Base-by-base conservation (phyloP, 2,329 filamentous ascomycete species). In the Ceratocystis harringtonii region DNA sequence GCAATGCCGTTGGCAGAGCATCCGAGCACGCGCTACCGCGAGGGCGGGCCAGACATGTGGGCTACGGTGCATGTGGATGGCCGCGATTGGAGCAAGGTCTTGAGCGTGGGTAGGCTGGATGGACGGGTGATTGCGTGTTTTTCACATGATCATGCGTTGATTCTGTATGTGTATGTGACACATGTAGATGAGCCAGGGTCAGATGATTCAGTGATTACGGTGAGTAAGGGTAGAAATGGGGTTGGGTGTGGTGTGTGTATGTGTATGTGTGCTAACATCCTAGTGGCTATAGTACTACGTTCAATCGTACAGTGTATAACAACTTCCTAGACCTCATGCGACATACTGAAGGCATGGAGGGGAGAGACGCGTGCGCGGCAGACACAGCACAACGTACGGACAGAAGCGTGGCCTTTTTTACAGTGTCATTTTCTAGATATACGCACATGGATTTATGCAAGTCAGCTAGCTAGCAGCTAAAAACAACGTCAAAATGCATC, bases 81-180 rank as follows among this genome's bases (percentile, higher is more conserved):
- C 43, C 88, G 85, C 73, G 94, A 99, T 73, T 97, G 94, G 92
- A 90, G 90, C 41, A 85, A 84, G 70, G 92, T 97, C n/a, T 79
- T 99, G 69, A 95, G 90, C 74, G 92, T 97, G 12, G 92, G 92
- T 1, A 81, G 92, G 62, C 77, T 97, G 36, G 92, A 94, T 70
- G 92, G 91, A 0, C 82, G 90, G 70, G 92, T 97, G 63, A 94
- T 97, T 78, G 94, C 92, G 66, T 96, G 92, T 73, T 91, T 95
- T 74, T 85, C 85, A 48, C 81, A 94, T 71, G 87, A 89, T 64
- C 86, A 91, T 73, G 89, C 89, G 1, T 74, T 95, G 68, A 90
- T 94, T 50, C 77, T 94, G 30, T 94, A 94, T 72, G 90, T 94
- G 2, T 94, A 91, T 70, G 79, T 94, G 41, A 81, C 86, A 15